These are phyloP conservation scores for Candida rishiriensis DNA, from an alignment of 805 yeast species.

Conservation along the genomic window DNA sequence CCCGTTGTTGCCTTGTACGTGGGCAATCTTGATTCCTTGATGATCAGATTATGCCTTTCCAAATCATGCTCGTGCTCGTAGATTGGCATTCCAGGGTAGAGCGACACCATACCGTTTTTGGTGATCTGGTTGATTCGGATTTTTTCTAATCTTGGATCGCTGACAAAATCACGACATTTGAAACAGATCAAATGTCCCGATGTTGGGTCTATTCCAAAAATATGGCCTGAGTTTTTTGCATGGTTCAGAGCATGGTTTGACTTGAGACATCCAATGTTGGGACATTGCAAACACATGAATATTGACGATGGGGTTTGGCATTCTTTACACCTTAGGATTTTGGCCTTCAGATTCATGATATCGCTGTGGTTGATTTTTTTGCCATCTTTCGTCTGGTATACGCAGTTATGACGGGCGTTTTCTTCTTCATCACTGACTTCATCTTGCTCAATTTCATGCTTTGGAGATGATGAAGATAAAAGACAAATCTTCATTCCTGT, in stretches of 20 bases:
- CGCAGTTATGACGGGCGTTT: no score
- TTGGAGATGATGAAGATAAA: constrained; percentile 17
- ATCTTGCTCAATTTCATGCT: constrained; percentile 3
- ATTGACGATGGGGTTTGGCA: constrained; percentile 40
- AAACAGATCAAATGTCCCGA: constrained; percentile 74
- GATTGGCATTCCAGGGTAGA: constrained; percentile 30
- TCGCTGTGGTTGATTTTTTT: constrained; percentile 32
- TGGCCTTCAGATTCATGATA: constrained; percentile 38
- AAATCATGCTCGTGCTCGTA: constrained; percentile 25
- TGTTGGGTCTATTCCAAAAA: constrained; percentile 59
- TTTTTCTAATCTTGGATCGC: constrained; percentile 54
- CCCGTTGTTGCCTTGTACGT: constrained; percentile 64
- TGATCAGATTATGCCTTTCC: constrained; percentile 24
- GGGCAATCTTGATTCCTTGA: constrained; percentile 37
- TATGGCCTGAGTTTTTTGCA: constrained; percentile 45
- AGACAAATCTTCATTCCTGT: constrained; percentile 47
- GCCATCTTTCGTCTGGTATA: constrained; percentile 34
- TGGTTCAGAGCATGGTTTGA: constrained; percentile 43
- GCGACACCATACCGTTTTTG: constrained; percentile 13
- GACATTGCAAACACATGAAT: constrained; percentile 73
- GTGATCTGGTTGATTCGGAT: constrained; percentile 35
- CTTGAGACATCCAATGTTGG: constrained; percentile 67
- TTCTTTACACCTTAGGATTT: constrained; percentile 46
- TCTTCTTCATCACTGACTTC: no score
- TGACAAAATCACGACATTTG: constrained; percentile 68